Evolutionary conservation across 164 flowering plant species (phyloP).

Genomic region (Aristolochia fimbriata): DNA sequence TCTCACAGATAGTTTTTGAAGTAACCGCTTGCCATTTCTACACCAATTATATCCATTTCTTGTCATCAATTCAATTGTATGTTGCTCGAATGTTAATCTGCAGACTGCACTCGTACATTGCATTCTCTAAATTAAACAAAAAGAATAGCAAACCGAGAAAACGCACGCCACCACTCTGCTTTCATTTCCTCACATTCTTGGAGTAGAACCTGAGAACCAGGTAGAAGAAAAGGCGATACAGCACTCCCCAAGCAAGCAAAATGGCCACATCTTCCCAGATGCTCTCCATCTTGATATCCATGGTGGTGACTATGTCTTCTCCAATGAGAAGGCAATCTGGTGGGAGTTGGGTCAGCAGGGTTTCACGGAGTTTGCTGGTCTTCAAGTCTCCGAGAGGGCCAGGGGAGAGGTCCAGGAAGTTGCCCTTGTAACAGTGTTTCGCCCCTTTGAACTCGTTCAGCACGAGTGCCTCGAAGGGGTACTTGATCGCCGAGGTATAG

Average conservation of each 20-base stretch:
- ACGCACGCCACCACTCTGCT: neutral
- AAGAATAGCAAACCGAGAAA: neutral
- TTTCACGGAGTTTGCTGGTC: slow-evolving; percentile 29
- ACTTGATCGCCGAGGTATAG: slow-evolving; percentile 67
- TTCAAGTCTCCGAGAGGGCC: slow-evolving; percentile 55
- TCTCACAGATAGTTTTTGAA: too few species aligned
- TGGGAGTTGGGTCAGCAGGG: neutral
- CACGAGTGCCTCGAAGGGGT: slow-evolving; percentile 68
- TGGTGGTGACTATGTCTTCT: slow-evolving; percentile 43
- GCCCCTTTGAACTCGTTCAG: slow-evolving; percentile 43
- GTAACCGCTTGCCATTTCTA: too few species aligned
- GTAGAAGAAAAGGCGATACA: slow-evolving; percentile 61
- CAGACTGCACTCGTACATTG: too few species aligned
- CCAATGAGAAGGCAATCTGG: slow-evolving; percentile 38
- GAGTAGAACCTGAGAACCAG: slow-evolving; percentile 65
- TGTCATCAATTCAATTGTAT: too few species aligned
- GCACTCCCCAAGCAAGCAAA: slow-evolving; percentile 69
- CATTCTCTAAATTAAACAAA: too few species aligned
- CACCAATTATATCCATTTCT: too few species aligned
- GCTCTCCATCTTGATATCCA: slow-evolving; percentile 38
- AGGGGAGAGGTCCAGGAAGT: slow-evolving; percentile 36
- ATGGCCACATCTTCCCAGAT: slow-evolving; percentile 50
- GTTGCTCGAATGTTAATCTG: too few species aligned
- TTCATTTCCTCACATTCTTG: slow-evolving; percentile 73
- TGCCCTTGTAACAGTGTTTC: slow-evolving; percentile 33